Percentiles rank a stretch among this genome's conserved stretches.
Evolutionary conservation across 805 yeast species (phyloP).

Genomic region (Metschnikowia proteae): DNA sequence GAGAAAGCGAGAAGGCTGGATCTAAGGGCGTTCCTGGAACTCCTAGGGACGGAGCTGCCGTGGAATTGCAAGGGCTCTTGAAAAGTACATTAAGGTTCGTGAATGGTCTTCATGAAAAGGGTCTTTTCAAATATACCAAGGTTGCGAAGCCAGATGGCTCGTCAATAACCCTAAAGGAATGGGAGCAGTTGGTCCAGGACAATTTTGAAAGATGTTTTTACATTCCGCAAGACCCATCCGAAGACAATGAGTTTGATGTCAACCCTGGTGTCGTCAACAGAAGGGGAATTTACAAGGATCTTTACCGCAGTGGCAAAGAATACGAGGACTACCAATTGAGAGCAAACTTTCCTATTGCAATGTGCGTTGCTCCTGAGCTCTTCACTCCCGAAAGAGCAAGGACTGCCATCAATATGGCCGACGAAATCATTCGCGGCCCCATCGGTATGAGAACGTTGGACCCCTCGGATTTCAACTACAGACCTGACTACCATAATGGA

Average conservation of each 20-base stretch:
- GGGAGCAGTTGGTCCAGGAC: constrained; percentile 67
- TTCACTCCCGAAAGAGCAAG: constrained; percentile 61
- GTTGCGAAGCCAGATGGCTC: constrained; percentile 61
- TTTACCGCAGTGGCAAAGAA: constrained; percentile 75
- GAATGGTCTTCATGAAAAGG: constrained; percentile 49
- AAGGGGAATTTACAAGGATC: constrained; percentile 91
- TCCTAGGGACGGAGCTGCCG: constrained; percentile 95
- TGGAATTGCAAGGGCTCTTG: constrained; percentile 85
- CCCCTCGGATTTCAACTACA: constrained; percentile 86
- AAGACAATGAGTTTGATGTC: constrained; percentile 59
- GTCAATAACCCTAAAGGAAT: constrained; percentile 52
- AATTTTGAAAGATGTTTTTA: constrained; percentile 80
- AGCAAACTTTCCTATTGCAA: constrained; percentile 89
- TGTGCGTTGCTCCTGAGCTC: constrained; percentile 92
- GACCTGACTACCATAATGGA: constrained; percentile 82
- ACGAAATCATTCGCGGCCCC: constrained; percentile 74
- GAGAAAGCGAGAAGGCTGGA: constrained; percentile 81
- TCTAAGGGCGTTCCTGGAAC: constrained; percentile 95
- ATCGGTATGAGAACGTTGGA: constrained; percentile 90
- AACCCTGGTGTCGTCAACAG: constrained; percentile 70
- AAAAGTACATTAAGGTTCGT: constrained; percentile 85
- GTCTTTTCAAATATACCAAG: constrained; percentile 51
- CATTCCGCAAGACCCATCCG: constrained; percentile 60
- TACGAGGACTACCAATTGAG: constrained; percentile 92
- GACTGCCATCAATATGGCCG: constrained; percentile 69